These are phyloP conservation scores for Camellia japonica DNA, from an alignment of 148 eudicot genomes.

Conservation along the genomic window DNA sequence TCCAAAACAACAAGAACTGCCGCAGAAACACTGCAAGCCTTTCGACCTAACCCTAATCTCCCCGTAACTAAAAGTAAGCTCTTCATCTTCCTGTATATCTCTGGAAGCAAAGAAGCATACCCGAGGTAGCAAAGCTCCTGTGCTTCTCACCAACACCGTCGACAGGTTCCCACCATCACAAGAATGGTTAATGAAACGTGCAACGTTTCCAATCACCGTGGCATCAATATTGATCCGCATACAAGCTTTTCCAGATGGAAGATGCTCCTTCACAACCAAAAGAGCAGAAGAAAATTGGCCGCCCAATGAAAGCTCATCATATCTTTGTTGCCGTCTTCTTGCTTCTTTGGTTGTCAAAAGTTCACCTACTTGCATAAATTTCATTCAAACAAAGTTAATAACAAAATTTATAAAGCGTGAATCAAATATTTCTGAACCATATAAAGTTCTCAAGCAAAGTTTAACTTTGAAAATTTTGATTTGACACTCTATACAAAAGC, in stretches of 20 bases:
- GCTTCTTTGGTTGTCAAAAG: slow-evolving; percentile 82
- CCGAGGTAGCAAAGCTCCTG: slow-evolving; percentile 71
- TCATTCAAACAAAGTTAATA: not conserved
- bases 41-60: slow-evolving; percentile 41
- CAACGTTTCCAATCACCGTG: slow-evolving; percentile 68
- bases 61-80: slow-evolving; percentile 86
- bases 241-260: slow-evolving; percentile 82
- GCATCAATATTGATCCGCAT: slow-evolving; percentile 88
- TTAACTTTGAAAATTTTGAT: not conserved
- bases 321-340: slow-evolving; percentile 55
- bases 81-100: slow-evolving; percentile 65
- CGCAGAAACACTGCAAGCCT: slow-evolving; percentile 70
- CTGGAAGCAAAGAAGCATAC: slow-evolving; percentile 69
- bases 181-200: slow-evolving; percentile 83
- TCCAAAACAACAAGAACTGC: slow-evolving; percentile 62
- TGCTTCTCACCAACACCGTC: slow-evolving; percentile 56
- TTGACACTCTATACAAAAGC: not conserved
- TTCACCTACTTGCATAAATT: slow-evolving; percentile 47
- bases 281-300: slow-evolving; percentile 62
- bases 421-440: not conserved
- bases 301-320: slow-evolving; percentile 50
- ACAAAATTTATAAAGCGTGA: not conserved
- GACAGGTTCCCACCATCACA: slow-evolving; percentile 87
- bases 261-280: slow-evolving; percentile 80
- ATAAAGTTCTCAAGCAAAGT: not conserved